Evolutionary conservation across 768 basidiomycete species (phyloP).

Genomic region (Gyrodon lividus): DNA sequence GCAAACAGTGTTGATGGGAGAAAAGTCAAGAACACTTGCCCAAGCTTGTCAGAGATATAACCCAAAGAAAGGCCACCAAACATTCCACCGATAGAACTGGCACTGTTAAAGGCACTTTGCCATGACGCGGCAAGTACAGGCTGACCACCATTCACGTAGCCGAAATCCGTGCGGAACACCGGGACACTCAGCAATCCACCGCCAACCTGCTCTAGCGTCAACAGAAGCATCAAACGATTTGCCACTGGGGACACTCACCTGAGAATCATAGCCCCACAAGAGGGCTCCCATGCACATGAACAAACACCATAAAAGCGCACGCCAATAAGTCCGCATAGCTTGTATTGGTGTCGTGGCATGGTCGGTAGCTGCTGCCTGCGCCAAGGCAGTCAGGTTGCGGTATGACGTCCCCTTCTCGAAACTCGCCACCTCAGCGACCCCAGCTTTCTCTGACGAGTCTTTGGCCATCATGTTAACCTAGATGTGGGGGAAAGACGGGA

Average conservation of each 20-base stretch:
- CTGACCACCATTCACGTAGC: constrained; percentile 4
- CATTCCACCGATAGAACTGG: constrained; percentile 26
- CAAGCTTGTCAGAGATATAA: constrained; percentile 21
- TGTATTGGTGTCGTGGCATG: constrained; percentile 18
- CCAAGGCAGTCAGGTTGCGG: constrained; percentile 19
- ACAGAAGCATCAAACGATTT: neutral
- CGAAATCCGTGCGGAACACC: constrained; percentile 28
- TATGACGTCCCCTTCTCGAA: constrained; percentile 8
- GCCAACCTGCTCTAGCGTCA: constrained; percentile 9
- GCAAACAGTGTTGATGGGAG: neutral
- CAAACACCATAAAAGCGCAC: constrained; percentile 23
- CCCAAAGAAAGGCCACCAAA: constrained; percentile 25
- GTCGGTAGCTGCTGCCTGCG: constrained; percentile 20
- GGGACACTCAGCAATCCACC: constrained; percentile 23
- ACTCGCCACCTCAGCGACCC: constrained; percentile 1
- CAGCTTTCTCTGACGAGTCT: constrained; percentile 8
- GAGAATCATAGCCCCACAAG: constrained; percentile 27
- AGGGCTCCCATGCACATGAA: constrained; percentile 25
- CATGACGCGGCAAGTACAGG: constrained; percentile 25
- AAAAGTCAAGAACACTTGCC: constrained; percentile 3
- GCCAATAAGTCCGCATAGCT: constrained; percentile 26
- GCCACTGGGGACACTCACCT: constrained; percentile 11
- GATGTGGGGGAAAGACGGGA: neutral
- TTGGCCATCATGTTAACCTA: constrained; percentile 4
- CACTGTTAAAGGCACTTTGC: constrained; percentile 29